These are phyloP conservation scores for Aspergillus carlsbadensis DNA, from an alignment of 495 filamentous ascomycete species.

Conservation along the genomic window DNA sequence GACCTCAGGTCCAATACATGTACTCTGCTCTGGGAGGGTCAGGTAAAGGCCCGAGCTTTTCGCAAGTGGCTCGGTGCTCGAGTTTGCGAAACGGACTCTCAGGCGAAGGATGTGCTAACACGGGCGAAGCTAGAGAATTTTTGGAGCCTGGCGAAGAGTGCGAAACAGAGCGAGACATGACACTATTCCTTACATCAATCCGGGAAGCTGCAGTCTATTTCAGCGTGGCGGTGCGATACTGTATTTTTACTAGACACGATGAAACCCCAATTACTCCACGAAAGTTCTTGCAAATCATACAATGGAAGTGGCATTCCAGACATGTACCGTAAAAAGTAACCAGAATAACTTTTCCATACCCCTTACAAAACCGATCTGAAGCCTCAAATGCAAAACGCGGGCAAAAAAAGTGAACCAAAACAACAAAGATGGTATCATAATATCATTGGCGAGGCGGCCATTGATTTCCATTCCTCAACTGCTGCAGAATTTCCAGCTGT, in stretches of 20 bases:
- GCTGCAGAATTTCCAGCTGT: slow-evolving; percentile 45
- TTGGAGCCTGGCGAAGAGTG: slow-evolving; percentile 88
- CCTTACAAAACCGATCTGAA: neutral
- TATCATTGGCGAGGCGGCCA: slow-evolving; percentile 36
- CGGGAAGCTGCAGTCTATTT: neutral
- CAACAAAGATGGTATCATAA: slow-evolving; percentile 12
- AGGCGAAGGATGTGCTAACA: slow-evolving; percentile 77
- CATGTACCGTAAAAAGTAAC: neutral
- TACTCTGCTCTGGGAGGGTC: slow-evolving; percentile 81
- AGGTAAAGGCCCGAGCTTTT: slow-evolving; percentile 74
- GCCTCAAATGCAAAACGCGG: slow-evolving; percentile 28
- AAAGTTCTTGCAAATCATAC: neutral
- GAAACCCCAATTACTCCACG: neutral
- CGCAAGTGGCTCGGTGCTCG: slow-evolving; percentile 77
- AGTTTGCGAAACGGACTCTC: slow-evolving; percentile 83
- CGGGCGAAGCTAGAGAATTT: slow-evolving; percentile 91
- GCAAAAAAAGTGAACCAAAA: slow-evolving; percentile 5
- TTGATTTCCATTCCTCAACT: slow-evolving; percentile 38
- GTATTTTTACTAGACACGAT: neutral
- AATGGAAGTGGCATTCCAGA: slow-evolving; percentile 3
- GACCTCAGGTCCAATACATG: slow-evolving; percentile 80
- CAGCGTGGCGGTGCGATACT: neutral
- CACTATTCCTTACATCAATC: neutral
- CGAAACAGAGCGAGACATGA: slow-evolving; percentile 41
- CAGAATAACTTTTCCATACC: slow-evolving; percentile 8